These are phyloP conservation scores for Capsicum chinense DNA, from an alignment of 257 asterid genomes.

Conservation along the genomic window DNA sequence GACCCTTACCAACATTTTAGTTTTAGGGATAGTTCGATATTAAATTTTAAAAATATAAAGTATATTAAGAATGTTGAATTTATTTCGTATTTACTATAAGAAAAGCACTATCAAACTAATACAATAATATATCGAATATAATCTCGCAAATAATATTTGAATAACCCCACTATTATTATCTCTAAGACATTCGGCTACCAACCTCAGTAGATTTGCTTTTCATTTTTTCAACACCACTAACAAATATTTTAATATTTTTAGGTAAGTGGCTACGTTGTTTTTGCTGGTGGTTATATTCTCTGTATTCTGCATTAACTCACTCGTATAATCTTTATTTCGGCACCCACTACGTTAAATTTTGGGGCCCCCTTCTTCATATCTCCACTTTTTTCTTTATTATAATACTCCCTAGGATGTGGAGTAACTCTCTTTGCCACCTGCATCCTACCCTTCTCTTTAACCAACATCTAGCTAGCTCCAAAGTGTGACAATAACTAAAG, in stretches of 20 bases:
- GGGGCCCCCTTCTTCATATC: neutral
- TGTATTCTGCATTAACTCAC: constrained; percentile 24
- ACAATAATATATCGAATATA: too few relatives aligned
- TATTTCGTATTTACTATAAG: too few relatives aligned
- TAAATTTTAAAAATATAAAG: too few relatives aligned
- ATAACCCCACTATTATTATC: too few relatives aligned
- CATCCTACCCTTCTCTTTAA: neutral
- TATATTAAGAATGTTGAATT: too few relatives aligned
- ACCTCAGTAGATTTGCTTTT: neutral
- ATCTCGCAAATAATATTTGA: too few relatives aligned
- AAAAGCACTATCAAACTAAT: too few relatives aligned
- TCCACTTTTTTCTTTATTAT: neutral
- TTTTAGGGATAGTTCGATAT: neutral
- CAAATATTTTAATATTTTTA: constrained; percentile 11
- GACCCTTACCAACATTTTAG: neutral
- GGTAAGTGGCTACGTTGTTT: neutral
- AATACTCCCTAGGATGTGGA: neutral
- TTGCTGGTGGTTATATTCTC: constrained; percentile 8
- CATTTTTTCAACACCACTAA: neutral
- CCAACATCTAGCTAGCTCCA: neutral
- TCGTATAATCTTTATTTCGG: neutral
- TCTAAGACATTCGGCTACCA: too few relatives aligned
- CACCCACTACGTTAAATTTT: constrained; percentile 29
- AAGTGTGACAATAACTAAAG: neutral
- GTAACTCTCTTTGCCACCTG: constrained; percentile 16